Evolutionary conservation across 177 flowering plant genomes (phyloP).

Genomic region (Vitis hybrid): DNA sequence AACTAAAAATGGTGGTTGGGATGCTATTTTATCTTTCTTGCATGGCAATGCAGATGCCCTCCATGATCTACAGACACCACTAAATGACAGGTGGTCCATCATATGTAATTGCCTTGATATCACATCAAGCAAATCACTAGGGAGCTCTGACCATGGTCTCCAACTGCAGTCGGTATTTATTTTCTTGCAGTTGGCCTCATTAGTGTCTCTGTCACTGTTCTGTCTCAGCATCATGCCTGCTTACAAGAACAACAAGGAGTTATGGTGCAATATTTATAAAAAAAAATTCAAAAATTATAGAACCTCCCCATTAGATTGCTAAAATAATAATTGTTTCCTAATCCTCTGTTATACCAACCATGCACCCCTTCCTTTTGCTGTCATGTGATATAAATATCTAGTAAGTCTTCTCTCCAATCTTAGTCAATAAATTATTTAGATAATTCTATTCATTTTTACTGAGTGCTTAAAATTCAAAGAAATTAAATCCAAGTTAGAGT

Average conservation of each 20-base stretch:
- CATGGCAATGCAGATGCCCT: not conserved
- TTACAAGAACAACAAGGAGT: not conserved
- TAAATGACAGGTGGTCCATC: slow-evolving; percentile 6
- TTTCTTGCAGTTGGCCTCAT: not conserved
- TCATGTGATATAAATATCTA: too few species aligned
- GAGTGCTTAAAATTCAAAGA: too few species aligned
- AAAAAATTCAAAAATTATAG: not conserved
- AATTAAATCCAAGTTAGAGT: too few species aligned
- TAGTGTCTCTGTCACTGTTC: not conserved
- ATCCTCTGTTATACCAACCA: too few species aligned
- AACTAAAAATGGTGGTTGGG: not conserved
- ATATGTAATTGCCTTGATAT: not conserved
- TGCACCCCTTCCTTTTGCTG: too few species aligned
- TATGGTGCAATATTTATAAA: not conserved
- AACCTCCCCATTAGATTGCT: not conserved
- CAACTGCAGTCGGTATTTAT: not conserved
- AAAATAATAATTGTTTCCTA: not conserved
- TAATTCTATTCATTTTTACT: too few species aligned
- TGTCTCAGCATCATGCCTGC: slow-evolving; percentile 1
- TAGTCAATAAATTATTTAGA: too few species aligned
- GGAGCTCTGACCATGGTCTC: slow-evolving; percentile 12
- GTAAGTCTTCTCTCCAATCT: too few species aligned
- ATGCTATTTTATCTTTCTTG: not conserved
- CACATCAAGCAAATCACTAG: slow-evolving; percentile 1
- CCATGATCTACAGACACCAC: slow-evolving; percentile 9